phyloP scores from a whole-genome alignment of 306 rosid genomes.

The Canavalia ensiformis region DNA sequence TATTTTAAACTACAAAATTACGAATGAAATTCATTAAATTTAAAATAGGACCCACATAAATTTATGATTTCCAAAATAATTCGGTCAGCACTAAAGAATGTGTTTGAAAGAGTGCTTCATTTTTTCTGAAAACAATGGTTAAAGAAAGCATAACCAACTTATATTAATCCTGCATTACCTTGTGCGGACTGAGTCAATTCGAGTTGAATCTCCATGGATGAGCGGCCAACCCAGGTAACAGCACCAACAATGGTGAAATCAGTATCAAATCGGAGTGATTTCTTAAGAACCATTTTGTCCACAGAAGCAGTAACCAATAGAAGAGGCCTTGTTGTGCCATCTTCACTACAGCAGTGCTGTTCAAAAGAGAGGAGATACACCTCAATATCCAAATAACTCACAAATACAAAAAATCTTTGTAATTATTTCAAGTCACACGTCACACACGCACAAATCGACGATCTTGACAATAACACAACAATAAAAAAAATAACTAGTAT shows the following conservation, averaged over 20 bases:
- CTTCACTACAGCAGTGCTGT: conserved; percentile 76
- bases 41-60: no score
- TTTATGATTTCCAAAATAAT: no score
- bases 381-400: not conserved
- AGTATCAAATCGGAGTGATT: conserved; percentile 63
- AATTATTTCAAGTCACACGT: no score
- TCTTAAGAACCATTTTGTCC: conserved; percentile 79
- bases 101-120: no score
- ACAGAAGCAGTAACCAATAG: conserved; percentile 87
- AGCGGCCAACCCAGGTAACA: conserved; percentile 90
- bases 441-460: not conserved
- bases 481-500: not conserved
- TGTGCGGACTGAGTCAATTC: conserved; percentile 63
- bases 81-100: no score
- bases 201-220: conserved; percentile 86
- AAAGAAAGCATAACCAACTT: conserved; percentile 34
- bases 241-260: conserved; percentile 76
- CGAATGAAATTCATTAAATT: no score
- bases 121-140: not conserved
- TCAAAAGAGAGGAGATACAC: conserved; percentile 27
- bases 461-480: not conserved
- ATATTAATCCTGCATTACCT: conserved; percentile 48
- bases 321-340: conserved; percentile 71
- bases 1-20: no score
- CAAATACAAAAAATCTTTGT: not conserved